Conservation (phyloP, 768 basidiomycete genomes). For the Phaeolepiota aurea region DNA sequence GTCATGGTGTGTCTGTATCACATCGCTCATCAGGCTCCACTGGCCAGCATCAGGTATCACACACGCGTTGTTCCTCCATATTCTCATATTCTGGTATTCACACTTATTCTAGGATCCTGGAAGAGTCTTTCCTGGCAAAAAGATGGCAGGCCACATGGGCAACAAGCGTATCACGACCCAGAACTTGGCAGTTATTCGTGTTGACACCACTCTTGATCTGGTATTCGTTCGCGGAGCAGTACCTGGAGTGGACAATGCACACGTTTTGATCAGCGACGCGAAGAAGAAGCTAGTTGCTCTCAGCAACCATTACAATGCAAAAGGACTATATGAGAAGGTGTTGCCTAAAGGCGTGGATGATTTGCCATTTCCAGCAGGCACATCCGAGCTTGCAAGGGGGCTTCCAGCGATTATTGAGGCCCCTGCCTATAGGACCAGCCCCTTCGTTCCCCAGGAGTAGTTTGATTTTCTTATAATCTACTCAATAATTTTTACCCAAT, state of each 20-base stretch:
- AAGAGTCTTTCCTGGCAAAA: constrained; percentile 93
- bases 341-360: constrained; percentile 76
- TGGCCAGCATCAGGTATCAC: constrained; percentile 83
- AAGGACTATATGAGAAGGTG: constrained; percentile 68
- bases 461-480: constrained; percentile 4
- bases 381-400: constrained; percentile 58
- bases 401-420: constrained; percentile 64
- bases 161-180: constrained; percentile 74
- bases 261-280: constrained; percentile 80
- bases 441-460: constrained; percentile 71
- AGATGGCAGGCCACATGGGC: constrained; percentile 96
- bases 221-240: constrained; percentile 89
- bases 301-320: constrained; percentile 56
- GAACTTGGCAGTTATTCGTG: constrained; percentile 81
- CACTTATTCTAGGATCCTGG: constrained; percentile 72
- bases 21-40: constrained; percentile 92
- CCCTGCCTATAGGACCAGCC: constrained; percentile 64
- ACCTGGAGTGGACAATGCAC: constrained; percentile 84
- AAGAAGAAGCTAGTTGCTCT: constrained; percentile 75
- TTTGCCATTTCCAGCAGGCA: constrained; percentile 91
- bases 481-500: not conserved
- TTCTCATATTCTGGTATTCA: constrained; percentile 2
- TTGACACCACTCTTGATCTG: constrained; percentile 81
- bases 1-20: constrained; percentile 93
- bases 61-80: not conserved